Conservation (phyloP, 352 stramenopile genomes). For the Pythium sukuiense region DNA sequence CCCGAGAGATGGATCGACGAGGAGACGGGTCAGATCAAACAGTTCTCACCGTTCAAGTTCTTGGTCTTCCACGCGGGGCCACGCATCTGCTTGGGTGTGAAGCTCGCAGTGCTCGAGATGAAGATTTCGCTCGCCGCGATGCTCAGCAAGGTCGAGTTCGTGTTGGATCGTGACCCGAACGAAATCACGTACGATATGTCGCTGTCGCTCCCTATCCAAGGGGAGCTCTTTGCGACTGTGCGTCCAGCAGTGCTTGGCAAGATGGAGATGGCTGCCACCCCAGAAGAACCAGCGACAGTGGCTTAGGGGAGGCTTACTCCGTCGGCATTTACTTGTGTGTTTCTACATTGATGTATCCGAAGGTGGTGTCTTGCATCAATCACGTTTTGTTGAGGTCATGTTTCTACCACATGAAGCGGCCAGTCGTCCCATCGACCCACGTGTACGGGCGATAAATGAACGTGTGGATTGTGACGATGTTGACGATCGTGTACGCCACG, state of each 20-base stretch:
- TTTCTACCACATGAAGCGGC: conserved; percentile 85
- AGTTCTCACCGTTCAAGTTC: conserved; percentile 65
- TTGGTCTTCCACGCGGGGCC: conserved; percentile 62
- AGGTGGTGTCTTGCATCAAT: not conserved
- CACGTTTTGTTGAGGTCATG: not conserved
- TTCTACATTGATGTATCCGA: not conserved
- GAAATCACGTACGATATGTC: conserved; percentile 44
- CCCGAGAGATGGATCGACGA: conserved; percentile 69
- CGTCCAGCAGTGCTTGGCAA: conserved; percentile 1
- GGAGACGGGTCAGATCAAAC: conserved; percentile 36
- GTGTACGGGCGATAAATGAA: conserved; percentile 70
- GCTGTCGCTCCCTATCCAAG: conserved; percentile 49
- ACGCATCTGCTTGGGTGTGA: conserved; percentile 68
- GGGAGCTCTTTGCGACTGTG: conserved; percentile 20
- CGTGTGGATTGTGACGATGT: conserved; percentile 66
- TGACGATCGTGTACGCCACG: conserved; percentile 54
- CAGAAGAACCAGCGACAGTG: not conserved
- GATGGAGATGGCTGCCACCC: not conserved
- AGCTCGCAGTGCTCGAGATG: conserved; percentile 61
- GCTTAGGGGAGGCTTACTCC: conserved; percentile 8
- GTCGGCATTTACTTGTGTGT: not conserved
- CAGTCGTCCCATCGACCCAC: conserved; percentile 78
- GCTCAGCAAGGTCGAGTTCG: conserved; percentile 51
- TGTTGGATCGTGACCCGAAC: conserved; percentile 40
- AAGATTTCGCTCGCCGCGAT: conserved; percentile 61